Evolutionary conservation across 2,329 filamentous ascomycete genomes (phyloP).

Genomic region (Aspergillus calidoustus): DNA sequence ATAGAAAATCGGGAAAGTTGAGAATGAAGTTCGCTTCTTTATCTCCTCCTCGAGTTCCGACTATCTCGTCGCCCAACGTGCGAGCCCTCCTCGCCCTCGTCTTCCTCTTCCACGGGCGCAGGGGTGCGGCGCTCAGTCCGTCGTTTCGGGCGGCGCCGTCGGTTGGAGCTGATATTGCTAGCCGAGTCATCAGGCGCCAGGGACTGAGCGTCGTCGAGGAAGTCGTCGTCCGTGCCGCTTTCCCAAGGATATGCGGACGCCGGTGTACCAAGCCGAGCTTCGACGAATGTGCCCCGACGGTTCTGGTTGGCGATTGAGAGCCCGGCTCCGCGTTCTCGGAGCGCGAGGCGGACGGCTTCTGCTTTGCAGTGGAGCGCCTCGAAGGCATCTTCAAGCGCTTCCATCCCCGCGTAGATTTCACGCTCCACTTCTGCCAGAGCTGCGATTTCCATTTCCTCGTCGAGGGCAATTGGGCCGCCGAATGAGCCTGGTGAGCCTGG

Average conservation of each 20-base stretch:
- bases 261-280: slow-evolving; percentile 49
- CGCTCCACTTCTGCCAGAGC: slow-evolving; percentile 89
- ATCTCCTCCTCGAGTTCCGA: slow-evolving; percentile 29
- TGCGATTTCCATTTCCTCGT: slow-evolving; percentile 92
- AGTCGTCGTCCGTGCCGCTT: slow-evolving; percentile 49
- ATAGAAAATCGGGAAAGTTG: neutral
- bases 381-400: slow-evolving; percentile 90
- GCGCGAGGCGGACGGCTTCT: slow-evolving; percentile 74
- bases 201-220: slow-evolving; percentile 50
- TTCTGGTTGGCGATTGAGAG: slow-evolving; percentile 59
- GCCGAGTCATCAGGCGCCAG: slow-evolving; percentile 55
- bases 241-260: slow-evolving; percentile 45
- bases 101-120: slow-evolving; percentile 53
- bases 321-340: slow-evolving; percentile 82
- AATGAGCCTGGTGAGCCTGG: slow-evolving; percentile 62
- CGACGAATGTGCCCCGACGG: slow-evolving; percentile 47
- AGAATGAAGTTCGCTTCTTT: neutral
- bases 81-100: slow-evolving; percentile 43
- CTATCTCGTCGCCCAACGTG: slow-evolving; percentile 28
- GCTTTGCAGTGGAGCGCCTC: slow-evolving; percentile 87
- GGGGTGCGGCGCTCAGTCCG: slow-evolving; percentile 55
- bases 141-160: slow-evolving; percentile 50
- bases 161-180: slow-evolving; percentile 54
- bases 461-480: slow-evolving; percentile 79
- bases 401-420: slow-evolving; percentile 93